Percentiles rank a stretch among this genome's conserved stretches.
These are phyloP conservation scores for Boletus huronensis DNA, from an alignment of 768 basidiomycete species.

Conservation along the genomic window DNA sequence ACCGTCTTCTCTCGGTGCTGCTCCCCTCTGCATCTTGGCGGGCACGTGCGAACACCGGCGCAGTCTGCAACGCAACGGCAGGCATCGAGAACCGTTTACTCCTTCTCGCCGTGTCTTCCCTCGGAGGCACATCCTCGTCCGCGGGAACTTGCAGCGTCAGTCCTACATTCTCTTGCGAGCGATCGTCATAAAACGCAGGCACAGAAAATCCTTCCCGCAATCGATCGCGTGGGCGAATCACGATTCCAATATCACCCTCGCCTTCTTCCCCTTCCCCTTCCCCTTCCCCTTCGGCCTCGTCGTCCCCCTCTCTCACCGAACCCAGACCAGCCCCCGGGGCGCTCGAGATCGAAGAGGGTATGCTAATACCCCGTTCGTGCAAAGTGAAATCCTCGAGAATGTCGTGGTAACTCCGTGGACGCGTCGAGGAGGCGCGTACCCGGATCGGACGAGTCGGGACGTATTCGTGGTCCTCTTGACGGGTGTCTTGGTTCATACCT, in stretches of 20 bases:
- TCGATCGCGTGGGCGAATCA: neutral
- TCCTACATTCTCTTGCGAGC: constrained; percentile 5
- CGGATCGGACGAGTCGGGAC: constrained; percentile 22
- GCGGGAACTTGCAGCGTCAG: neutral
- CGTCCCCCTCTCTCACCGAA: constrained; percentile 20
- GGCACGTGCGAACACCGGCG: constrained; percentile 62
- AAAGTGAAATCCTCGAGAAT: constrained; percentile 61
- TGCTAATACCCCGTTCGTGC: constrained; percentile 29
- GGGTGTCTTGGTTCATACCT: neutral
- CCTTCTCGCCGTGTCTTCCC: constrained; percentile 60
- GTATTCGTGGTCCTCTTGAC: constrained; percentile 7
- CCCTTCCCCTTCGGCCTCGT: constrained; percentile 1
- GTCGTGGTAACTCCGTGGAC: constrained; percentile 64
- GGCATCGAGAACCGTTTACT: constrained; percentile 73
- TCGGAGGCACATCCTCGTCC: constrained; percentile 24
- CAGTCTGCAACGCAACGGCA: constrained; percentile 72
- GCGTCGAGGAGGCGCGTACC: constrained; percentile 33
- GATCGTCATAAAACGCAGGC: neutral
- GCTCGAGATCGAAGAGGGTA: constrained; percentile 31
- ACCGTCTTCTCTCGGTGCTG: constrained; percentile 39
- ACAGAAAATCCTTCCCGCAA: neutral
- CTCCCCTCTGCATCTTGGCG: constrained; percentile 19
- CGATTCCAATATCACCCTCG: neutral
- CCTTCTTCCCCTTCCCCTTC: neutral
- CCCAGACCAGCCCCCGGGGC: constrained; percentile 22